Percentiles rank a stretch among this genome's conserved stretches.
Evolutionary conservation across 768 basidiomycete genomes (phyloP).

Genomic region (Xerocomellus amylosporus): DNA sequence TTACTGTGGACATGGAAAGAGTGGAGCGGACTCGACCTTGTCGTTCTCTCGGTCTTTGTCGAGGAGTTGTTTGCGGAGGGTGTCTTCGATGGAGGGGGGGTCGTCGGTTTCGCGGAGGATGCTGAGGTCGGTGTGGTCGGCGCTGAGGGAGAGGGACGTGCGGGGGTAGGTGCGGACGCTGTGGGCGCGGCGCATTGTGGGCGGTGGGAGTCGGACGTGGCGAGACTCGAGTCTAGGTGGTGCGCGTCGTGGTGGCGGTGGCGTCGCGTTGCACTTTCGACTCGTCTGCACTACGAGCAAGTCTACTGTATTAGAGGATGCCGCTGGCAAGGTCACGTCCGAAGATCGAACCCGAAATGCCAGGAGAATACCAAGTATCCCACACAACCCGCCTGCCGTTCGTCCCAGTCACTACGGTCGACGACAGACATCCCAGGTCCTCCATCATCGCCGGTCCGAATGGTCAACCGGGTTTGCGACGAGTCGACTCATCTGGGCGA

Average conservation of each 20-base stretch:
- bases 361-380: conserved; percentile 48
- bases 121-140: conserved; percentile 53
- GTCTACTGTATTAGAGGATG: no score
- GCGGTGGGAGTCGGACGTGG: background rate
- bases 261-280: no score
- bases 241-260: no score
- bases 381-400: conserved; percentile 50
- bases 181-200: conserved; percentile 57
- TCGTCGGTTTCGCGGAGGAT: conserved; percentile 59
- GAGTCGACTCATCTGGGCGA: conserved; percentile 33
- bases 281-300: no score
- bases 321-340: conserved; percentile 35
- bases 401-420: conserved; percentile 55
- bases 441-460: conserved; percentile 48
- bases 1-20: no score
- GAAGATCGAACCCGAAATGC: conserved; percentile 45
- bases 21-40: conserved; percentile 40
- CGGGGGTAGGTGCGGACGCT: conserved; percentile 55
- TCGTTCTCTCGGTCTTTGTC: conserved; percentile 72
- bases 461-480: conserved; percentile 48
- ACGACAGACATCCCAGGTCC: conserved; percentile 53
- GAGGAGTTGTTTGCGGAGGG: conserved; percentile 58
- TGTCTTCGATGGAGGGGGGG: conserved; percentile 47
- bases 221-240: no score
- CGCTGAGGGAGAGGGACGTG: conserved; percentile 42